Evolutionary conservation across 768 basidiomycete species (phyloP).

Genomic region (Termitomyces sp.): DNA sequence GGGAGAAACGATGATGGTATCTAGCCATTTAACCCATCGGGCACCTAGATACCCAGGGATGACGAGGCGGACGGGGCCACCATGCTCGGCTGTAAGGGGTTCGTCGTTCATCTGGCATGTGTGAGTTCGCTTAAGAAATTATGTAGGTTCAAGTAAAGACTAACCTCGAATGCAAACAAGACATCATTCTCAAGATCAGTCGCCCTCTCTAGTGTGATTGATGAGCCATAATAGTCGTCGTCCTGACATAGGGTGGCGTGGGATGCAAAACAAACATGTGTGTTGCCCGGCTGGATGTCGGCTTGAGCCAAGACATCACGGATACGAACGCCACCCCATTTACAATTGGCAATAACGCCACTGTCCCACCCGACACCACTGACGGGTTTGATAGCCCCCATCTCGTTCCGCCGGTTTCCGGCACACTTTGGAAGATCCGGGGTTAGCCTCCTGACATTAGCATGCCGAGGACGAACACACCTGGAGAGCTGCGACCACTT

Average conservation of each 20-base stretch:
- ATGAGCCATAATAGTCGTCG: slow-evolving; percentile 60
- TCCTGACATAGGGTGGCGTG: slow-evolving; percentile 59
- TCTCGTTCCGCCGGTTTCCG: slow-evolving; percentile 64
- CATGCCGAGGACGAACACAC: slow-evolving; percentile 28
- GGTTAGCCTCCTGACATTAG: not conserved
- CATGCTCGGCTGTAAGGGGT: slow-evolving; percentile 54
- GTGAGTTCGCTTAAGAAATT: not conserved
- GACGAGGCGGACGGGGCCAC: slow-evolving; percentile 64
- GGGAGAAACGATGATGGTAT: slow-evolving; percentile 50
- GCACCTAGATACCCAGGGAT: slow-evolving; percentile 68
- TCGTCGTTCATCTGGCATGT: slow-evolving; percentile 60
- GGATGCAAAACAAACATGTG: slow-evolving; percentile 61
- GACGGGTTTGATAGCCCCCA: slow-evolving; percentile 55
- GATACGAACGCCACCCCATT: slow-evolving; percentile 61
- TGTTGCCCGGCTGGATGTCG: slow-evolving; percentile 31
- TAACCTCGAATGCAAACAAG: slow-evolving; percentile 60
- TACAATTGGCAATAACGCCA: slow-evolving; percentile 67
- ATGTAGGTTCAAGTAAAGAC: not conserved
- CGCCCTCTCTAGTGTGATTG: slow-evolving; percentile 53
- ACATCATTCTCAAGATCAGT: slow-evolving; percentile 45
- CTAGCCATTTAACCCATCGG: slow-evolving; percentile 77
- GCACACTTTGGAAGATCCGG: slow-evolving; percentile 43
- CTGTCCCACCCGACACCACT: slow-evolving; percentile 63
- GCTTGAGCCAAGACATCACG: slow-evolving; percentile 50
- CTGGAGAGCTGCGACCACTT: slow-evolving; percentile 54